Base-by-base conservation (phyloP, 768 basidiomycete species). In the Fistulinella prunicolor region DNA sequence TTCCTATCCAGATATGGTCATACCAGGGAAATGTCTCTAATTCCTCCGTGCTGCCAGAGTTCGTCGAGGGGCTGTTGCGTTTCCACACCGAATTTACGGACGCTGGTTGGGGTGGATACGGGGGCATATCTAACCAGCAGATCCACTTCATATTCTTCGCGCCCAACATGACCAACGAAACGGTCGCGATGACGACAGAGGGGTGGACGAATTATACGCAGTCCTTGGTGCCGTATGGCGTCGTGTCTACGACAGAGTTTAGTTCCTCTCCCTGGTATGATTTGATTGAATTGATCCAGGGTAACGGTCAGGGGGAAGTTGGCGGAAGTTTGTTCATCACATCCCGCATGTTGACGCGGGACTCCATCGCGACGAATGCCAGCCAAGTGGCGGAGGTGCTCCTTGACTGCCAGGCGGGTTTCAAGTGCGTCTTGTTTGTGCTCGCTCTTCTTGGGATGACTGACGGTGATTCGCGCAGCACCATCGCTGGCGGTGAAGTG, bases 401-500 rank as follows among this genome's bases (percentile, higher is more conserved):
- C 5, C 38, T 61, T 5, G 20, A 39, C 13, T 26, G 40, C 10
- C 4, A 4, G 7, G 16, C 5, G 9, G 32, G 32, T 34, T 34
- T 34, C 32, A 34, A 43, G 52, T 59, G 2, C 6, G 59, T 59
- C 2, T 19, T n/a, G 3, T n/a, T 19, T 9, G 3, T n/a, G 12
- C 23, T 20, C 17, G 14, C 8, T 19, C 16, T 12, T 0, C 6
- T 20, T 5, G 6, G 22, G 5, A 10, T 36, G 45, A 37, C 53
- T 35, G 52, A 62, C 20, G 51, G 55, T 8, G 17, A 29, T 26
- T 20, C 34, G 19, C 14, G n/a, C 2, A 79, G 77, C 43, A 59
- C 70, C 21, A 57, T 79, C 14, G 72, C 63, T 6, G 78, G 79
- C 1, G 78, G 79, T 3, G 70, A 63, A 12, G 78, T 77, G 6